Evolutionary conservation across 192 early-diverging fungal genomes (phyloP), one percentile per base, ranked within the genome.

Genomic region (Podila verticillata): DNA sequence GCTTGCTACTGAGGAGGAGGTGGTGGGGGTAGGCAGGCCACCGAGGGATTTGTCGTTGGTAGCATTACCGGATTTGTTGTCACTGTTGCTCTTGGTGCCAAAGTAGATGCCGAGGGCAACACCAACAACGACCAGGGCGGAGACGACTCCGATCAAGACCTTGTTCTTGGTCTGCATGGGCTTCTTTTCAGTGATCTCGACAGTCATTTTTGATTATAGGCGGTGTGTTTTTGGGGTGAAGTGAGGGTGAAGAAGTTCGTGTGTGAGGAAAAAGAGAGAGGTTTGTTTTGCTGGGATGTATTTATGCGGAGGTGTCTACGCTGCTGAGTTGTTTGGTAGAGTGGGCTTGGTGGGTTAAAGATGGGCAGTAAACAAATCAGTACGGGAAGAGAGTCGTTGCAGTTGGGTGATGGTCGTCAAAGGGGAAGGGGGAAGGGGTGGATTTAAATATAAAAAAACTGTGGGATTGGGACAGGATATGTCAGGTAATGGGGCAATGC

Each of bases 101-200:
- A 80, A 80, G 61, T 80, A 80, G 29, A 72, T 29, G 31, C 77
- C 77, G 26, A 71, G 17, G n/a, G 70, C 77, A 32, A 72, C 29
- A 66, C 77, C 77, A 15, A 61, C 77, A 24, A 80, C 22, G 30
- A 80, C 61, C 9, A 68, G 30, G 8, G 57, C 29, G 24, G 77
- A 72, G 34, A 68, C 51, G 24, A 56, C 70, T 7, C 70, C 77
- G 34, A 80, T 80, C 77, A 80, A 68, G 77, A 80, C 47, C 61
- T 80, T 80, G 61, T 80, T 80, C 77, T 80, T 80, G 70, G 77
- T 80, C 61, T 80, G 77, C 77, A 80, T 80, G 3, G 77, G 70
- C 66, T 72, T 80, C 57, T 72, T 80, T 72, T 72, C 77, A 35
- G 58, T 49, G 5, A 35, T 56, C 54, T 51, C 65, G 35, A 26